Conservation (phyloP, 1,139 yeast species). For the Hansenula lynferdii region DNA sequence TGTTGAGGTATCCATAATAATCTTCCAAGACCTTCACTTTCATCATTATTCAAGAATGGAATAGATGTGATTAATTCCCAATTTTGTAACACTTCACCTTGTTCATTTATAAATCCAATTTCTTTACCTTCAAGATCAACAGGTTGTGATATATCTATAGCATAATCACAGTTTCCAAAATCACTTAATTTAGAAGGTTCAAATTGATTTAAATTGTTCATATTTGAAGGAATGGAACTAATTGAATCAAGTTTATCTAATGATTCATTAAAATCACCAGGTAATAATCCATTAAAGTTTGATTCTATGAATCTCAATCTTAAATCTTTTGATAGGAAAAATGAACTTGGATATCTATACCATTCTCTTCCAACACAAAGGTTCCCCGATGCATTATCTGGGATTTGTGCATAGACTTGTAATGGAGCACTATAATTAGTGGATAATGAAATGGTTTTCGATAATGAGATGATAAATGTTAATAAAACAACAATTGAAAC, state of each 20-base stretch:
- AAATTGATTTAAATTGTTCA: constrained; percentile 69
- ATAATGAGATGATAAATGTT: constrained; percentile 20
- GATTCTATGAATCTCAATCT: constrained; percentile 66
- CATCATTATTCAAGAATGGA: constrained; percentile 44
- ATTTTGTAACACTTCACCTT: constrained; percentile 14
- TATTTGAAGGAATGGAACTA: constrained; percentile 48
- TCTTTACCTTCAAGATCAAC: constrained; percentile 31
- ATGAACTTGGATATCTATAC: constrained; percentile 89
- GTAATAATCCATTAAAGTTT: constrained; percentile 83
- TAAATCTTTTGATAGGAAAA: constrained; percentile 59
- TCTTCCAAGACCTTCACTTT: constrained; percentile 41
- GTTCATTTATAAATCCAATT: constrained; percentile 12
- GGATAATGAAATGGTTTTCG: constrained; percentile 43
- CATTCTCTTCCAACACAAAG: constrained; percentile 93
- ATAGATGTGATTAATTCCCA: constrained; percentile 44
- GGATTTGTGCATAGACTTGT: constrained; percentile 33
- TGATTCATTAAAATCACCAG: constrained; percentile 66
- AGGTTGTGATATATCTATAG: constrained; percentile 47
- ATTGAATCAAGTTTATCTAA: constrained; percentile 25
- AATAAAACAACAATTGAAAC: not conserved
- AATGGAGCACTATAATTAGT: constrained; percentile 62
- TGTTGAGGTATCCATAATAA: constrained; percentile 39
- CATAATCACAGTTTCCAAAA: constrained; percentile 50
- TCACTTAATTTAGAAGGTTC: constrained; percentile 46
- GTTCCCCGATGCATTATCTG: constrained; percentile 30